Percentiles rank a stretch among this genome's conserved stretches.
phyloP scores from a whole-genome alignment of 306 rosid genomes.

The Cicer cuneatum region DNA sequence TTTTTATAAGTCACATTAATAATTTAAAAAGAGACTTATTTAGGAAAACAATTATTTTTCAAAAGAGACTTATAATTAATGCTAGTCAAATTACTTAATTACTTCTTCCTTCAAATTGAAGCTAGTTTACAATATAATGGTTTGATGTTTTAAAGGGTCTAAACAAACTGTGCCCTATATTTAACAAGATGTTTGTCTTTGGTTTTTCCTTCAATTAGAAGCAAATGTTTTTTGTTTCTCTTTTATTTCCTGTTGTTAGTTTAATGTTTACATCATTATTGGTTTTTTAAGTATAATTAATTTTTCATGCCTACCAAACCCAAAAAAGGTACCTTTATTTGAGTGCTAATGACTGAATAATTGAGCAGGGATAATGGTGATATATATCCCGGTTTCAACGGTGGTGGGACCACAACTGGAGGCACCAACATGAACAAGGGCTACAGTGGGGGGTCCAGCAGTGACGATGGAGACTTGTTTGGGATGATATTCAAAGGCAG shows the following conservation, averaged over 20 bases:
- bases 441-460: conserved; percentile 52
- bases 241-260: neutral
- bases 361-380: conserved; percentile 70
- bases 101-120: conserved; percentile 46
- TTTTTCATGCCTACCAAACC: conserved; percentile 22
- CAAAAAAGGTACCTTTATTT: conserved; percentile 5
- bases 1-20: too few species aligned
- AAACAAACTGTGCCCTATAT: neutral
- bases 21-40: too few species aligned
- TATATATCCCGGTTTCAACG: conserved; percentile 53
- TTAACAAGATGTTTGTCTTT: conserved; percentile 20
- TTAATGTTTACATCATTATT: conserved; percentile 23
- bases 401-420: conserved; percentile 64
- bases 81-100: conserved; percentile 13
- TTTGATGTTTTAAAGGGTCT: conserved; percentile 23
- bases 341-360: conserved; percentile 32
- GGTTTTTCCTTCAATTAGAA: conserved; percentile 36
- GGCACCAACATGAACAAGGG: conserved; percentile 52
- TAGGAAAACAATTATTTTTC: too few species aligned
- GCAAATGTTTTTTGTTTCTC: conserved; percentile 6
- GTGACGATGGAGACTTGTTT: conserved; percentile 66
- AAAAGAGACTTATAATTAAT: neutral
- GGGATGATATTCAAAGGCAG: conserved; percentile 79
- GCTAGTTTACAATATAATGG: conserved; percentile 11
- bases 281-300: neutral